Conservation (phyloP, 23 red algal genomes). For the Chondrus crispus region DNA sequence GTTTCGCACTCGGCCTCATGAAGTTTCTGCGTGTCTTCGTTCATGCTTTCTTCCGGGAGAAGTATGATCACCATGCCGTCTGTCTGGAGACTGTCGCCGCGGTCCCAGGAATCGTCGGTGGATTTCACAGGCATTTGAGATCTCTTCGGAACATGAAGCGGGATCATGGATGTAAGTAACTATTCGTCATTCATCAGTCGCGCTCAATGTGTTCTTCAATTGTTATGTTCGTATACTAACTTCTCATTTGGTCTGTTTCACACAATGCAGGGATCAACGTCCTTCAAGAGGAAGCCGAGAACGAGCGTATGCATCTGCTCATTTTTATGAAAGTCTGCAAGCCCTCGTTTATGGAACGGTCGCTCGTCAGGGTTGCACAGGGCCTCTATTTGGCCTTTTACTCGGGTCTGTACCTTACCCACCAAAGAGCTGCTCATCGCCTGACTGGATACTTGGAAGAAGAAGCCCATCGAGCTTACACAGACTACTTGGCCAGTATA, state of each 20-base stretch:
- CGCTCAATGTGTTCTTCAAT: neutral
- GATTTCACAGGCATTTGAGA: conserved; percentile 78
- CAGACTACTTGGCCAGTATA: conserved; percentile 82
- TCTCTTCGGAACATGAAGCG: conserved; percentile 81
- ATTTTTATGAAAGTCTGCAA: conserved; percentile 85
- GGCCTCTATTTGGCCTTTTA: conserved; percentile 89
- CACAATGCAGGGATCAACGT: conserved; percentile 55
- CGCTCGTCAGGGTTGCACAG: conserved; percentile 79
- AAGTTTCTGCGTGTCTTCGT: conserved; percentile 82
- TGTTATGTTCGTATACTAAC: neutral
- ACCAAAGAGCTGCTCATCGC: conserved; percentile 80
- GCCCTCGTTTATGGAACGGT: conserved; percentile 78
- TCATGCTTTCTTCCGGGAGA: conserved; percentile 82
- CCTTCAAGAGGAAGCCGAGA: conserved; percentile 94
- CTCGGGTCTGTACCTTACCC: conserved; percentile 58
- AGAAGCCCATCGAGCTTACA: conserved; percentile 88
- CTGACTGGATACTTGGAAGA: conserved; percentile 97
- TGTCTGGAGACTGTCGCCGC: conserved; percentile 97
- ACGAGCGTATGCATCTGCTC: conserved; percentile 94
- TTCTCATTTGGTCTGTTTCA: neutral
- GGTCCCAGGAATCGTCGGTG: conserved; percentile 89
- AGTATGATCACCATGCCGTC: conserved; percentile 94
- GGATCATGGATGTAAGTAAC: conserved; percentile 58
- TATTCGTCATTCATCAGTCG: neutral
- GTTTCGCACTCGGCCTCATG: conserved; percentile 66